Percentiles rank a stretch among this genome's conserved stretches.
These are phyloP conservation scores for Fulvia fulva DNA, from an alignment of 2,329 filamentous ascomycete species.

Conservation along the genomic window DNA sequence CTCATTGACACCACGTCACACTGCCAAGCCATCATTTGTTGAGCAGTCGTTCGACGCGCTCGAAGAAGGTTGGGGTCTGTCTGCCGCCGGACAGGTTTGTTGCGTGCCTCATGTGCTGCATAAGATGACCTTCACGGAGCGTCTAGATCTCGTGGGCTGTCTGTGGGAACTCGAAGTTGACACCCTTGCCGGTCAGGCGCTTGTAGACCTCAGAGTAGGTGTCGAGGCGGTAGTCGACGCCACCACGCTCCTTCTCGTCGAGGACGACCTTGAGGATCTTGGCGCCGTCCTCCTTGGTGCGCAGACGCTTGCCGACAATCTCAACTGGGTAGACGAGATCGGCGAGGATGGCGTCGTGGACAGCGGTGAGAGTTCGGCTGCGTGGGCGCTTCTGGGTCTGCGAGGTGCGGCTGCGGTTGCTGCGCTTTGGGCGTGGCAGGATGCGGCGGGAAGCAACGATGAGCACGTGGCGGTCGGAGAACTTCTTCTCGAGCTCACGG, in stretches of 20 bases:
- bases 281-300: conserved; percentile 97
- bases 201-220: conserved; percentile 99
- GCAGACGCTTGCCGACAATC: conserved; percentile 98
- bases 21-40: neutral
- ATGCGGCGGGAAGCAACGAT: conserved; percentile 99
- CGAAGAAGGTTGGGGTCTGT: neutral
- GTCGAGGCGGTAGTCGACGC: conserved; percentile 98
- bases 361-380: conserved; percentile 94
- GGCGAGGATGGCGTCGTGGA: conserved; percentile 96
- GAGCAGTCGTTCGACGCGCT: neutral
- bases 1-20: neutral
- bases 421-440: conserved; percentile 96
- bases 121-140: neutral
- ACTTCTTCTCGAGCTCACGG: conserved; percentile 99
- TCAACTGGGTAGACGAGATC: conserved; percentile 99
- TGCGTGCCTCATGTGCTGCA: neutral
- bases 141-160: conserved; percentile 65
- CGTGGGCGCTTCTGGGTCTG: conserved; percentile 99
- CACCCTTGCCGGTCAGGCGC: conserved; percentile 90
- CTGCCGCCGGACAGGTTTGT: neutral
- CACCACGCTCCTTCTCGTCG: conserved; percentile 99
- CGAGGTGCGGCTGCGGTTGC: conserved; percentile 89
- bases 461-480: conserved; percentile 99
- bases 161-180: conserved; percentile 95
- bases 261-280: conserved; percentile 99